Evolutionary conservation across 768 basidiomycete genomes (phyloP).

Genomic region (Tylopilus vinaceipallidus): DNA sequence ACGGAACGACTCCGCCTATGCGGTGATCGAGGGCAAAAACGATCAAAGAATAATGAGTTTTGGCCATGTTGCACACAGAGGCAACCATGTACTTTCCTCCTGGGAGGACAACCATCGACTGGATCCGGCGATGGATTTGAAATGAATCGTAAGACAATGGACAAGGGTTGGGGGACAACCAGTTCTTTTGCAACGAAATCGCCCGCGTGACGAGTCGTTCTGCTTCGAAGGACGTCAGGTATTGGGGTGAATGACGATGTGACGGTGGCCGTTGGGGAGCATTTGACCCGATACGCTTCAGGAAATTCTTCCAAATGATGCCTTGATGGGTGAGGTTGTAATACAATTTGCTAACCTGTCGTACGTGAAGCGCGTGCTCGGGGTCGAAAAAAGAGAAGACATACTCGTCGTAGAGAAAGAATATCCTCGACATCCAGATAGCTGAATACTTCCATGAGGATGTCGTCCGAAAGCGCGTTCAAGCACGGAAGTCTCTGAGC

Average conservation of each 20-base stretch:
- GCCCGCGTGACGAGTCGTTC: conserved; percentile 63
- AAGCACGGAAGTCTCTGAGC: conserved; percentile 26
- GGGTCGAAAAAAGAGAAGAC: conserved; percentile 5
- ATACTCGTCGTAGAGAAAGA: conserved; percentile 35
- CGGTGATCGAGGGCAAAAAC: conserved; percentile 58
- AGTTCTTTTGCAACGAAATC: conserved; percentile 58
- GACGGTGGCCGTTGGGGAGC: conserved; percentile 63
- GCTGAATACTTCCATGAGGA: conserved; percentile 38
- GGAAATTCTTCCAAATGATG: conserved; percentile 65
- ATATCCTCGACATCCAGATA: conserved; percentile 39
- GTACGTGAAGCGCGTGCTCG: not conserved
- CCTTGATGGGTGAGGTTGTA: conserved; percentile 66
- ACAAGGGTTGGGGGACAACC: conserved; percentile 43
- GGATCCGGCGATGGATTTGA: conserved; percentile 35
- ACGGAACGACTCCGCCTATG: conserved; percentile 36
- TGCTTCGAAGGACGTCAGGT: conserved; percentile 37
- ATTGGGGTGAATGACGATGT: conserved; percentile 38
- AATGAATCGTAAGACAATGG: conserved; percentile 26
- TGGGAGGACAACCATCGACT: conserved; percentile 58
- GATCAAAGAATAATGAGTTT: conserved; percentile 47
- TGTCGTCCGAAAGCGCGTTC: conserved; percentile 36
- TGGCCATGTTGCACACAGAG: conserved; percentile 47
- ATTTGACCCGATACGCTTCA: conserved; percentile 52
- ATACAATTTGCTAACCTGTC: conserved; percentile 56
- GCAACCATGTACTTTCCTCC: conserved; percentile 69